Percentiles rank a stretch among this genome's conserved stretches.
phyloP scores from a whole-genome alignment of 1,284 basidiomycete species.

The Moesziomyces parantarcticus region DNA sequence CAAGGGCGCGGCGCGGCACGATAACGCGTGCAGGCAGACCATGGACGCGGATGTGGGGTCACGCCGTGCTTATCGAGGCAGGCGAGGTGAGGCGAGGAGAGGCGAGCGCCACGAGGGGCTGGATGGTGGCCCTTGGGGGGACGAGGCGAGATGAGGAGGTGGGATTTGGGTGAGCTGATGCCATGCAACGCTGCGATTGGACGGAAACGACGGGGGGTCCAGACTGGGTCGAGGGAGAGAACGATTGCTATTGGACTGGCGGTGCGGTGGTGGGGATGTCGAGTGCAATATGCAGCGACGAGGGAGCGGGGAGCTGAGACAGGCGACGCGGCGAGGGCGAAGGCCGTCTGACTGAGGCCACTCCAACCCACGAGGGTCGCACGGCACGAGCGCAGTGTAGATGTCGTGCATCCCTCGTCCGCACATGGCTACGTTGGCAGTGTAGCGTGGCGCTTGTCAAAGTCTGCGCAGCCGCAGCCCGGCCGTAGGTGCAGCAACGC shows the following conservation, averaged over 20 bases:
- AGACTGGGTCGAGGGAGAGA: background rate
- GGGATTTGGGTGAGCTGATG: slow-evolving; percentile 4
- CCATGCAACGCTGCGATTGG: slow-evolving; percentile 7
- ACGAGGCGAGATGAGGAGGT: too few relatives aligned
- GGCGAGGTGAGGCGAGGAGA: background rate
- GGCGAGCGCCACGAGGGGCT: background rate
- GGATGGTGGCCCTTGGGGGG: too few relatives aligned
- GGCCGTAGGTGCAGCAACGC: too few relatives aligned
- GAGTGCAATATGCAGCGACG: background rate
- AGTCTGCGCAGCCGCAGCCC: too few relatives aligned
- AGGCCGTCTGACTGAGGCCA: background rate
- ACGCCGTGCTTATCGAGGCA: slow-evolving; percentile 1
- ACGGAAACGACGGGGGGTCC: background rate
- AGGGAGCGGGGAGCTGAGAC: background rate
- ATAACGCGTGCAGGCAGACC: slow-evolving; percentile 10
- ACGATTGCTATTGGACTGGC: background rate
- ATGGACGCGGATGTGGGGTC: background rate
- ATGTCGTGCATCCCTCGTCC: too few relatives aligned
- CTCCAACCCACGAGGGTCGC: too few relatives aligned
- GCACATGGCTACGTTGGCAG: too few relatives aligned
- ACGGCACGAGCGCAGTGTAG: too few relatives aligned
- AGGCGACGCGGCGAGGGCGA: background rate
- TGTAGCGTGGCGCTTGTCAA: too few relatives aligned
- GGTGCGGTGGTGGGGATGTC: background rate
- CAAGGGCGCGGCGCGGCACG: slow-evolving; percentile 1